Evolutionary conservation across 768 basidiomycete species (phyloP), one percentile per base, ranked within the genome.

Genomic region (Psilocybe azurescens): DNA sequence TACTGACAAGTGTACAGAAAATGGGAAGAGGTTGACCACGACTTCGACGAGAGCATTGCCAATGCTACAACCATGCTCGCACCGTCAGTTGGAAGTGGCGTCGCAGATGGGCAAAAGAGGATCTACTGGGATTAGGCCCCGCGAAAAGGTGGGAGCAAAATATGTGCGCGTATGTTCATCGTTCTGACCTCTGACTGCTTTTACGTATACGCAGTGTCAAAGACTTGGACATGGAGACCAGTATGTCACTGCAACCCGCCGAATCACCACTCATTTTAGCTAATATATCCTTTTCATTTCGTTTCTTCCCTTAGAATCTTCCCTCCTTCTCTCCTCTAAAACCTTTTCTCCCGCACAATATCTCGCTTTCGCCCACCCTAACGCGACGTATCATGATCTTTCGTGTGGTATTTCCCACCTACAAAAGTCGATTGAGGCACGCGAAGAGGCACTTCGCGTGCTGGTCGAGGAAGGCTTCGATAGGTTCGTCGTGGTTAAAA

Each of bases 401-500:
- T 85, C 88, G 1, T 75, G 82, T 5, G 97, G 95, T 1, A 89
- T 93, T 24, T 70, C 82, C 0, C 85, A 89, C 63, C 80, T 98
- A 5, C 83, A 87, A 66, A 75, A 83, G 3, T 88, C 93, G 6
- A 88, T 98, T 56, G 95, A 98, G 66, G 84, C 89, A 2, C 87
- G 95, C 44, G 93, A 94, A 2, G 93, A 95, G 65, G 96, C 95
- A n/a, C 89, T 99, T 57, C 83, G 94, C 44, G 85, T 94, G 13
- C 83, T 99, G 30, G 97, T 99, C 16, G 96, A 97, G 72, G 94
- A 98, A 66, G 95, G 97, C 73, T 97, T 99, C 75, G 95, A 98
- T 75, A 84, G 94, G 8, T 99, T 99, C 69, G 96, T 99, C 8
- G 90, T 92, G 1, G 97, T 99, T 56, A 99, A 99, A 70, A 91